These are phyloP conservation scores for Arthrocladium fulminans DNA, from an alignment of 2,329 filamentous ascomycete species.

Conservation along the genomic window DNA sequence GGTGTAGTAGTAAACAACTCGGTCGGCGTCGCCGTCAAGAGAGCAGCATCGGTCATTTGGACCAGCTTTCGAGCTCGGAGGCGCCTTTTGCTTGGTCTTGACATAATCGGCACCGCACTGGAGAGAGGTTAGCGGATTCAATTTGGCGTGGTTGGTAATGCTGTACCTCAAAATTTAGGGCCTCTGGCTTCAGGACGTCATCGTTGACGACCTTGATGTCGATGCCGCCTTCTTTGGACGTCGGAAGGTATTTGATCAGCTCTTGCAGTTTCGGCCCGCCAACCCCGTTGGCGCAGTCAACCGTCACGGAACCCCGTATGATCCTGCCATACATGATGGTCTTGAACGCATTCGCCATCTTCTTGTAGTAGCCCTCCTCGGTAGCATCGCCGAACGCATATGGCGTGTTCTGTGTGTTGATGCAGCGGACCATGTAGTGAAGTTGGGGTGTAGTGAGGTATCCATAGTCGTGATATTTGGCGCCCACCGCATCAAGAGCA, in stretches of 20 bases:
- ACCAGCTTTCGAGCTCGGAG: slow-evolving; percentile 68
- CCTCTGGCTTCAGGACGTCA: slow-evolving; percentile 80
- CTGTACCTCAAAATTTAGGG: slow-evolving; percentile 78
- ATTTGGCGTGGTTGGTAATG: slow-evolving; percentile 8
- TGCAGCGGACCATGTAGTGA: slow-evolving; percentile 88
- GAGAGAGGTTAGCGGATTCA: slow-evolving; percentile 18
- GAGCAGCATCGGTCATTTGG: slow-evolving; percentile 76
- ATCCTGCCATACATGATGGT: slow-evolving; percentile 70
- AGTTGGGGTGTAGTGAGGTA: slow-evolving; percentile 94
- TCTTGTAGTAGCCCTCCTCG: slow-evolving; percentile 90
- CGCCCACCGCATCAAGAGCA: slow-evolving; percentile 65
- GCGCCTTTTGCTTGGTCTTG: slow-evolving; percentile 91
- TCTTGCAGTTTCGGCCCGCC: slow-evolving; percentile 84
- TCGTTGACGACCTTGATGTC: slow-evolving; percentile 87
- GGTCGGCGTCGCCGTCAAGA: slow-evolving; percentile 89
- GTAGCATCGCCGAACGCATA: slow-evolving; percentile 82
- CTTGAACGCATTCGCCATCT: slow-evolving; percentile 76
- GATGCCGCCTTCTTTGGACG: slow-evolving; percentile 57
- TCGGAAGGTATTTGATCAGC: slow-evolving; percentile 71
- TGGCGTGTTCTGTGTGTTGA: slow-evolving; percentile 83
- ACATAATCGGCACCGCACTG: slow-evolving; percentile 93
- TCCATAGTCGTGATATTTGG: slow-evolving; percentile 74
- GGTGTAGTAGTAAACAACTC: slow-evolving; percentile 88
- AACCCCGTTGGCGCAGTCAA: slow-evolving; percentile 95
- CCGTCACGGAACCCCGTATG: slow-evolving; percentile 63